These are phyloP conservation scores for Myrmaecium sp. DNA, from an alignment of 2,329 filamentous ascomycete species.

Conservation along the genomic window DNA sequence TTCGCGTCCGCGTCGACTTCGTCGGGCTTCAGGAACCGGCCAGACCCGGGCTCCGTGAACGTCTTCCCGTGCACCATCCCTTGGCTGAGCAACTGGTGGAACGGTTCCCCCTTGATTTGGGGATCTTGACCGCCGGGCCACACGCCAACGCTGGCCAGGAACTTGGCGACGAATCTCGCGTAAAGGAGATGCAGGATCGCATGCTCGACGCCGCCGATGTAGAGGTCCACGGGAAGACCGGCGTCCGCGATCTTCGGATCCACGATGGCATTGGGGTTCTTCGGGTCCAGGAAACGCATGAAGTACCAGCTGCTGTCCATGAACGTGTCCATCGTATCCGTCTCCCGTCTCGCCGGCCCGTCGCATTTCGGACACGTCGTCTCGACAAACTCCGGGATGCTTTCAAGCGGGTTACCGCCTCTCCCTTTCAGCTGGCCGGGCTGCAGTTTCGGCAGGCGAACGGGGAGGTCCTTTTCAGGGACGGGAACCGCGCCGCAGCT, in stretches of 20 bases:
- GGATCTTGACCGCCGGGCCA: conserved; percentile 19
- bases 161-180: conserved; percentile 80
- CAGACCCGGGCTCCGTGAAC: conserved; percentile 55
- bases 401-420: conserved; percentile 61
- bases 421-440: conserved; percentile 51
- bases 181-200: conserved; percentile 83
- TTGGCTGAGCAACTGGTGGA: conserved; percentile 67
- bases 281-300: conserved; percentile 58
- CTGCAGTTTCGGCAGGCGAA: conserved; percentile 53
- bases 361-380: conserved; percentile 59
- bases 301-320: conserved; percentile 94
- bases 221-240: conserved; percentile 65
- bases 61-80: conserved; percentile 90
- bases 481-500: conserved; percentile 67
- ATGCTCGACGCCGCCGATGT: conserved; percentile 79
- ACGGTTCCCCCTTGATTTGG: conserved; percentile 47
- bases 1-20: conserved; percentile 51
- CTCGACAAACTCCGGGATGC: conserved; percentile 55
- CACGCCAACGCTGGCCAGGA: conserved; percentile 43
- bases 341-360: conserved; percentile 58
- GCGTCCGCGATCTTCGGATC: conserved; percentile 38
- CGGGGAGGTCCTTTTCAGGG: conserved; percentile 58
- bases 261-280: conserved; percentile 46
- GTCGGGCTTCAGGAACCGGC: conserved; percentile 58
- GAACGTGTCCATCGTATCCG: conserved; percentile 93